A percentile compares a stretch with the other conserved stretches of the same genome.
These are phyloP conservation scores for Acacia pycnantha DNA, from an alignment of 331 rosid species.

Conservation along the genomic window DNA sequence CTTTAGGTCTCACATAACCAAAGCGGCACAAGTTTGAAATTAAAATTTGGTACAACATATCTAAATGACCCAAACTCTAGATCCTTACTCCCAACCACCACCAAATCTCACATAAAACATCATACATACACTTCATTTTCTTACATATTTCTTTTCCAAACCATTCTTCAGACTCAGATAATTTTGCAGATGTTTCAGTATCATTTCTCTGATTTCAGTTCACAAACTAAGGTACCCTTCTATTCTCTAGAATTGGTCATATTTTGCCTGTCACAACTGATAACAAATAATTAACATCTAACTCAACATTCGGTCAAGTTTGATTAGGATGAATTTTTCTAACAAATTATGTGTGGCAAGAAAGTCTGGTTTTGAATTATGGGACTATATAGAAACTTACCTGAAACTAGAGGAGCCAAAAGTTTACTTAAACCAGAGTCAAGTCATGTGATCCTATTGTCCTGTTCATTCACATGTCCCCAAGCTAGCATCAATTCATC, in stretches of 20 bases:
- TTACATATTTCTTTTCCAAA: not conserved
- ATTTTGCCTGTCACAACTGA: not conserved
- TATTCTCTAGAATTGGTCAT: not conserved
- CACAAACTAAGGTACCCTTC: not conserved
- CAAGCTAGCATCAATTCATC: not conserved
- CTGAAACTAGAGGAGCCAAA: not conserved
- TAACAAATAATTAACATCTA: not conserved
- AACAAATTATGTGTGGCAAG: not conserved
- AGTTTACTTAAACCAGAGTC: not conserved
- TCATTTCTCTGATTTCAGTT: not conserved
- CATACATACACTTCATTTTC: not conserved
- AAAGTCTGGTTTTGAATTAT: not conserved
- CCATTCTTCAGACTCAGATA: not conserved
- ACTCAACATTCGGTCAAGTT: not conserved
- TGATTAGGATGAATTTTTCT: not conserved
- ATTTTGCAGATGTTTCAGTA: not conserved
- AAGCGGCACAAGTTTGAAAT: not conserved
- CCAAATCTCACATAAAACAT: not conserved
- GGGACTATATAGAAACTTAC: not conserved
- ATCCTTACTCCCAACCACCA: not conserved
- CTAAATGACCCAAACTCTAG: not conserved
- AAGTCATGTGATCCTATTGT: not conserved
- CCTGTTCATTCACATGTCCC: not conserved
- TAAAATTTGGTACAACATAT: not conserved
- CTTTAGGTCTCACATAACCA: not conserved